Evolutionary conservation across 305 asterid genomes (phyloP).

Genomic region (Andrographis paniculata): DNA sequence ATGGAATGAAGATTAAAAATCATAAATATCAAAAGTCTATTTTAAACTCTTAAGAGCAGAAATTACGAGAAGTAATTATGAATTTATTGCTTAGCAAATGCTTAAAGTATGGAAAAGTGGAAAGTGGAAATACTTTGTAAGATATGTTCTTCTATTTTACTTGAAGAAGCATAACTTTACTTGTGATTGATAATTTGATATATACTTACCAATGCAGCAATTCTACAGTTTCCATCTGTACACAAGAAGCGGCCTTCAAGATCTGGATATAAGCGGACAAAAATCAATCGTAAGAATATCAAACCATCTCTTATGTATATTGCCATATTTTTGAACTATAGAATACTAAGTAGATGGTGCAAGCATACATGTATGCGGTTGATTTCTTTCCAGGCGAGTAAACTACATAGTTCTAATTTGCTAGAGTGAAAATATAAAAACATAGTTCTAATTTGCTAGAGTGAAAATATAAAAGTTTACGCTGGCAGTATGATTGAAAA

Average conservation of each 20-base stretch:
- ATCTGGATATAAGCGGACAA: slow-evolving; percentile 81
- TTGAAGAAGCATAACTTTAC: slow-evolving; percentile 8
- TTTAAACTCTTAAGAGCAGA: not conserved
- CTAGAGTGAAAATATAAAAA: no score
- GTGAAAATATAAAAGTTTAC: no score
- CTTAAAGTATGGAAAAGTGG: slow-evolving; percentile 1
- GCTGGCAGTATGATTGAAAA: no score
- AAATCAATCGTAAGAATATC: slow-evolving; percentile 67
- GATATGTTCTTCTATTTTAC: slow-evolving; percentile 7
- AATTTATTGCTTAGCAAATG: not conserved
- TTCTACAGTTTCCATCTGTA: slow-evolving; percentile 81
- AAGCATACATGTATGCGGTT: not conserved
- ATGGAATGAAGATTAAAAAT: no score
- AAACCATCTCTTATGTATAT: not conserved
- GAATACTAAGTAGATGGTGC: not conserved
- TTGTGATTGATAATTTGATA: slow-evolving; percentile 28
- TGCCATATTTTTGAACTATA: not conserved
- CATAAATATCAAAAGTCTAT: no score
- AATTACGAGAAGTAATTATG: not conserved
- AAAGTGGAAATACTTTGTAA: slow-evolving; percentile 12
- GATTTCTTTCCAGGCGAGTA: no score
- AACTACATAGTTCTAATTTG: no score
- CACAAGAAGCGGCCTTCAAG: slow-evolving; percentile 77
- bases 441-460: no score
- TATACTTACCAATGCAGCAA: slow-evolving; percentile 60